Conservation (phyloP, 1,139 yeast genomes). For the Scheffersomyces lignicola region DNA sequence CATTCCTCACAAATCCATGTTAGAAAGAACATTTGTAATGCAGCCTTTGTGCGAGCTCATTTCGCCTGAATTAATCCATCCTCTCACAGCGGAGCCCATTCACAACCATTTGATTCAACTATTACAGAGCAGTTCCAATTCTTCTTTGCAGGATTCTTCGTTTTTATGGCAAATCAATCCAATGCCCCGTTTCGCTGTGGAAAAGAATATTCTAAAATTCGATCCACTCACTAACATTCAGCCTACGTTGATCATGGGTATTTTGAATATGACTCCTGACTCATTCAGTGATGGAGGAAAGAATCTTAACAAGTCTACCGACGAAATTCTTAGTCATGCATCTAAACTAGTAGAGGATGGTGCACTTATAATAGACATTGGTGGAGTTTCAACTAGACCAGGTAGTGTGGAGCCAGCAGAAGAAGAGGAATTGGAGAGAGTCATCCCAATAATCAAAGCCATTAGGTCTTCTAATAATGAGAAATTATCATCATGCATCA, state of each 20-base stretch:
- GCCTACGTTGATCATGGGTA: slow-evolving; percentile 72
- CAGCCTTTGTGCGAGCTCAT: slow-evolving; percentile 84
- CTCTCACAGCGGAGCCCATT: slow-evolving; percentile 80
- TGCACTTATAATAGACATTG: slow-evolving; percentile 76
- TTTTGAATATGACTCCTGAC: slow-evolving; percentile 88
- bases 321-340: slow-evolving; percentile 37
- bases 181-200: slow-evolving; percentile 24
- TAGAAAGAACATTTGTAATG: slow-evolving; percentile 86
- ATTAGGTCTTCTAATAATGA: slow-evolving; percentile 43
- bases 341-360: slow-evolving; percentile 53
- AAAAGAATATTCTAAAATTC: slow-evolving; percentile 32
- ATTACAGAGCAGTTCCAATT: slow-evolving; percentile 34
- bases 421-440: slow-evolving; percentile 63
- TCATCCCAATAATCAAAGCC: slow-evolving; percentile 66
- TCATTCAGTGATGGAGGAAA: slow-evolving; percentile 91
- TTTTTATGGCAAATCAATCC: slow-evolving; percentile 49
- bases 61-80: slow-evolving; percentile 66
- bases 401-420: slow-evolving; percentile 61
- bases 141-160: slow-evolving; percentile 46
- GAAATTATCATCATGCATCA: slow-evolving; percentile 42
- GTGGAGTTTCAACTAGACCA: slow-evolving; percentile 93
- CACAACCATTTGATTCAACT: slow-evolving; percentile 67
- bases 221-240: slow-evolving; percentile 36
- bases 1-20: slow-evolving; percentile 85
- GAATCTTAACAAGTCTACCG: slow-evolving; percentile 25